Evolutionary conservation across 2,329 filamentous ascomycete species (phyloP), one percentile per base, ranked within the genome.

Genomic region (Xylariaceae sp.): DNA sequence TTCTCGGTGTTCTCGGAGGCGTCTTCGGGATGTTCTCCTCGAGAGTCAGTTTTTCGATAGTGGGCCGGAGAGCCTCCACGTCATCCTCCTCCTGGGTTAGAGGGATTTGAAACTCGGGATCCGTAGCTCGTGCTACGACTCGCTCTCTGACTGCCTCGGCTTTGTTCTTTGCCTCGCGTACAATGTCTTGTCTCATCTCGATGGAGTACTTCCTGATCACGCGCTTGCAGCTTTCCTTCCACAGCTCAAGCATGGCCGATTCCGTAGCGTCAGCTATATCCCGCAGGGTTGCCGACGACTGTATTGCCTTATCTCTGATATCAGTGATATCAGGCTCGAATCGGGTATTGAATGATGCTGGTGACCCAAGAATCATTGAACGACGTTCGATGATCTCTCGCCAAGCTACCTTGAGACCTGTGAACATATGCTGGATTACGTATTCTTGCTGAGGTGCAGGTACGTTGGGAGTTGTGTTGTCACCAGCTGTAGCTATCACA

Each of bases 191-290:
- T 1, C 41, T 49, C 50, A 59, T 54, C 2, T 52, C 56, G 2
- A 10, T 2, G 18, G 18, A 18, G 44, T 59, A 59, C 10, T 37
- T 3, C 3, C 9, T 2, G 29, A 57, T 50, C 7, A 54, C 14
- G 20, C 42, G 48, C 1, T 12, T 10, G 44, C 50, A 59, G 20
- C n/a, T 14, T 2, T 4, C 20, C 7, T 5, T 7, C 59, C 56
- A 59, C 6, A 9, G 2, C n/a, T 48, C 23, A 1, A 59, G n/a
- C 59, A 59, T 40, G 3, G 16, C 53, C 1, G 1, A 1, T 45
- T 59, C 50, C 14, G 21, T 46, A 2, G 18, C 50, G 20, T 59
- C 50, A 18, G 50, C 59, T n/a, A 59, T 41, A 1, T 49, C 42
- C 2, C 42, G 20, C 14, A 59, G 56, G 0, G 50, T 41, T 9